Evolutionary conservation across 148 eudicot species (phyloP).

Genomic region (Euryodendron excelsum): DNA sequence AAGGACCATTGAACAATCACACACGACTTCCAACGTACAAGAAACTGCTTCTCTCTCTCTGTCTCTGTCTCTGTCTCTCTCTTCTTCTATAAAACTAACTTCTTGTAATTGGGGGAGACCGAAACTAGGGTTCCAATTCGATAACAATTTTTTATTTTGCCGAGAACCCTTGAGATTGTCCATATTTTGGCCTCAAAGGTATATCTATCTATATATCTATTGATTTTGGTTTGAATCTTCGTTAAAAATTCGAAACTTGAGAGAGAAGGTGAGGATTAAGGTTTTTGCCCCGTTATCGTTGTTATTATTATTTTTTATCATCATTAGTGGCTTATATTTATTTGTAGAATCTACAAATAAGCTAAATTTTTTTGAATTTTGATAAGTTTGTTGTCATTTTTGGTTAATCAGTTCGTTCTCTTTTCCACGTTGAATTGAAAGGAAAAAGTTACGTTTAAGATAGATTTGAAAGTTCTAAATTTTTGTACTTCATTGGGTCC

Average conservation of each 20-base stretch:
- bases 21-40: slow-evolving; percentile 4
- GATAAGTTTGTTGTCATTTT: not conserved
- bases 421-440: not conserved
- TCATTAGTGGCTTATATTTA: not conserved
- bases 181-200: not conserved
- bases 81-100: not conserved
- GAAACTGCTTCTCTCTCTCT: slow-evolving; percentile 4
- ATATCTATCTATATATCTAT: not conserved
- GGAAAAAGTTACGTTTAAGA: not conserved
- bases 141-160: not conserved
- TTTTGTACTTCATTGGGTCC: not conserved
- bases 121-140: not conserved
- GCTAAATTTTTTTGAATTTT: not conserved
- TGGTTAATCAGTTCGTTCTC: not conserved
- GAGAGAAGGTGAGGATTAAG: not conserved
- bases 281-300: not conserved
- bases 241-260: not conserved
- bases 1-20: not conserved
- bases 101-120: not conserved
- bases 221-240: slow-evolving; percentile 1
- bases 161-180: not conserved
- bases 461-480: not conserved
- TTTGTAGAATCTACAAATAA: not conserved
- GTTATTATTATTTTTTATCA: not conserved
- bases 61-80: not conserved